Conservation (phyloP, 2,329 filamentous ascomycete species). For the Botryotinia calthae region DNA sequence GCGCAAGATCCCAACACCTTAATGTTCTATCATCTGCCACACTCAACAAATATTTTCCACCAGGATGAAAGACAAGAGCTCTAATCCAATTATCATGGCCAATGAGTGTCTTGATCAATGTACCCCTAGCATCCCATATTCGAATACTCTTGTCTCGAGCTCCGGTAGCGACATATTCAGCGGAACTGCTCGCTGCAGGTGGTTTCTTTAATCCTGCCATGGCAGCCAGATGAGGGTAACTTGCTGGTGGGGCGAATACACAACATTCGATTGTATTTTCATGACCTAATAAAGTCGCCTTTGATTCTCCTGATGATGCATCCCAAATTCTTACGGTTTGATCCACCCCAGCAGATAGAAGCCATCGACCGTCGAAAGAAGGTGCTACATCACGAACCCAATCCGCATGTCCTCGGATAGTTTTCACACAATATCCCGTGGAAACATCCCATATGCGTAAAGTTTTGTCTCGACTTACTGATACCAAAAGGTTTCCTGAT, state of each 20-base stretch:
- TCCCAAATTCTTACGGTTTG: constrained; percentile 84
- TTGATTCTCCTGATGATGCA: constrained; percentile 68
- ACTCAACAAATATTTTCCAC: constrained; percentile 84
- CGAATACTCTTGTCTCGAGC: constrained; percentile 88
- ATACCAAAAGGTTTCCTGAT: constrained; percentile 83
- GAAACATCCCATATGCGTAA: constrained; percentile 90
- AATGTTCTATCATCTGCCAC: constrained; percentile 89
- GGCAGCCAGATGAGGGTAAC: constrained; percentile 73
- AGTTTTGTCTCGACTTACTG: constrained; percentile 80
- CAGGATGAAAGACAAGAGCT: constrained; percentile 82
- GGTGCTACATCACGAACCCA: constrained; percentile 91
- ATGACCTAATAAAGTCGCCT: constrained; percentile 78
- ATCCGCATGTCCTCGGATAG: constrained; percentile 78
- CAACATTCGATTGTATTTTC: constrained; percentile 86
- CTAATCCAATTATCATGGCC: constrained; percentile 97
- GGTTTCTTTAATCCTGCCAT: constrained; percentile 82
- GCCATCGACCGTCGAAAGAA: constrained; percentile 77
- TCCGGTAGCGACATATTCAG: constrained; percentile 87
- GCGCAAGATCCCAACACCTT: constrained; percentile 87
- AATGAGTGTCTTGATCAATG: constrained; percentile 75
- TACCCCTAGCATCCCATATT: constrained; percentile 83
- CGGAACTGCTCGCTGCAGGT: constrained; percentile 68
- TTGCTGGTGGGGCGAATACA: constrained; percentile 74
- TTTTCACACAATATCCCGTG: constrained; percentile 89
- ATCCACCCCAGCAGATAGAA: constrained; percentile 81